Conservation (phyloP, 805 yeast species). For the Starmerella geochares region DNA sequence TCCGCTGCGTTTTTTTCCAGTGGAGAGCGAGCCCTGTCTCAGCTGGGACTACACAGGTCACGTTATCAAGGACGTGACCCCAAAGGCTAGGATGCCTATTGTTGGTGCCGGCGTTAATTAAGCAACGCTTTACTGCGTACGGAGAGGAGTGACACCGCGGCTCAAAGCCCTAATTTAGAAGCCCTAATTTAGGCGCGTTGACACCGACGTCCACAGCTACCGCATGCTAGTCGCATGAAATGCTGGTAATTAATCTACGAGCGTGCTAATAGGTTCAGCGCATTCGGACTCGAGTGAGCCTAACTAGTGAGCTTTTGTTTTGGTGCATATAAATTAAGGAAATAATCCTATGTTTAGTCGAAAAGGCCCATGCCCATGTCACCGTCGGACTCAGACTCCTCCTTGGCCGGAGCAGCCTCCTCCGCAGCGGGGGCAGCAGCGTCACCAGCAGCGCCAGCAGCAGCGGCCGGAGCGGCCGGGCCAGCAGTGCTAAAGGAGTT, state of each 20-base stretch:
- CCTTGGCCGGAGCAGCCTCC: slow-evolving; percentile 52
- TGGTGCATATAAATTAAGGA: slow-evolving; percentile 15
- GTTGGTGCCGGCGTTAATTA: neutral
- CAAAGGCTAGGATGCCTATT: neutral
- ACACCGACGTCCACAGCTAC: too few relatives aligned
- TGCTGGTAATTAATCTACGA: too few relatives aligned
- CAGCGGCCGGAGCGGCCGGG: slow-evolving; percentile 94
- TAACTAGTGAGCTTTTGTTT: neutral
- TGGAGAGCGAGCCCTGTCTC: slow-evolving; percentile 2
- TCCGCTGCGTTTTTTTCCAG: slow-evolving; percentile 9
- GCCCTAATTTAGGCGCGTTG: neutral
- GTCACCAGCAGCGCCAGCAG: slow-evolving; percentile 46
- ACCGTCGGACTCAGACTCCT: slow-evolving; percentile 48
- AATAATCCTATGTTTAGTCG: slow-evolving; percentile 50
- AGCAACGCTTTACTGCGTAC: neutral
- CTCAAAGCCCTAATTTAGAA: neutral
- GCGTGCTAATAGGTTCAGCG: too few relatives aligned
- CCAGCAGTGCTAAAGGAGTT: slow-evolving; percentile 58
- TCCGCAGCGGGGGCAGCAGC: slow-evolving; percentile 64
- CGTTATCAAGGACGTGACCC: neutral
- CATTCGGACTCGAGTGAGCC: too few relatives aligned
- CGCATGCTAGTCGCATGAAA: too few relatives aligned
- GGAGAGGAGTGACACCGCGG: neutral
- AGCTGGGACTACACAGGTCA: neutral
- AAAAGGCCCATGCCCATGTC: slow-evolving; percentile 98